phyloP scores from a whole-genome alignment of 2,329 filamentous ascomycete genomes.

The Sporothrix schenckii region DNA sequence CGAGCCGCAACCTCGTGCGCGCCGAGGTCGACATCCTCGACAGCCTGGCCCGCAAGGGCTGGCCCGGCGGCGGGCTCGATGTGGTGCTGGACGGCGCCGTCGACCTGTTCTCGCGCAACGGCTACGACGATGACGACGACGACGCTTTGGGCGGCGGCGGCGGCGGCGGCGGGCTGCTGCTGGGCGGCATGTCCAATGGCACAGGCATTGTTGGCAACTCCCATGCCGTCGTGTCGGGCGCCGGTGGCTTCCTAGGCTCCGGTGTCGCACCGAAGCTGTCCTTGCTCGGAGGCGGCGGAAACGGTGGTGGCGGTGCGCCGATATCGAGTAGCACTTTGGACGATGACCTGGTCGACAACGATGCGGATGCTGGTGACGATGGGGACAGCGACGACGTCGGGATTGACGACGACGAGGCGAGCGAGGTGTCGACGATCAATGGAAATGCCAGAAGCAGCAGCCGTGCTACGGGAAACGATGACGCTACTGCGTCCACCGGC shows the following conservation, averaged over 20 bases:
- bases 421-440: constrained; percentile 39
- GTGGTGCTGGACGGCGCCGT: constrained; percentile 66
- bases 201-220: constrained; percentile 32
- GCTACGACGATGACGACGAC: constrained; percentile 33
- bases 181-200: constrained; percentile 20
- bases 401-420: constrained; percentile 46
- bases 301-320: constrained; percentile 41
- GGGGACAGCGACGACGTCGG: constrained; percentile 36
- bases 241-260: constrained; percentile 35
- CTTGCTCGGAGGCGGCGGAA: constrained; percentile 38
- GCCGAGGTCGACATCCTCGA: constrained; percentile 73
- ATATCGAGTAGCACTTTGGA: not conserved
- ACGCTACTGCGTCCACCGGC: not conserved
- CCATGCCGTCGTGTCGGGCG: constrained; percentile 40
- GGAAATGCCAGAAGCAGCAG: constrained; percentile 24
- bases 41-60: constrained; percentile 66
- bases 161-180: constrained; percentile 19
- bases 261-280: constrained; percentile 30
- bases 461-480: not conserved
- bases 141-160: not conserved
- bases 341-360: constrained; percentile 37
- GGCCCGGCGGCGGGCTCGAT: constrained; percentile 67
- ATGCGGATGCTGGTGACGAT: constrained; percentile 43
- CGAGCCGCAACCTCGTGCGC: constrained; percentile 65
- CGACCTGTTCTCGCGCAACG: constrained; percentile 51